A percentile compares a stretch with the other conserved stretches of the same genome.
Evolutionary conservation across 2,329 filamentous ascomycete species (phyloP).

Genomic region (Diaporthe destruens): DNA sequence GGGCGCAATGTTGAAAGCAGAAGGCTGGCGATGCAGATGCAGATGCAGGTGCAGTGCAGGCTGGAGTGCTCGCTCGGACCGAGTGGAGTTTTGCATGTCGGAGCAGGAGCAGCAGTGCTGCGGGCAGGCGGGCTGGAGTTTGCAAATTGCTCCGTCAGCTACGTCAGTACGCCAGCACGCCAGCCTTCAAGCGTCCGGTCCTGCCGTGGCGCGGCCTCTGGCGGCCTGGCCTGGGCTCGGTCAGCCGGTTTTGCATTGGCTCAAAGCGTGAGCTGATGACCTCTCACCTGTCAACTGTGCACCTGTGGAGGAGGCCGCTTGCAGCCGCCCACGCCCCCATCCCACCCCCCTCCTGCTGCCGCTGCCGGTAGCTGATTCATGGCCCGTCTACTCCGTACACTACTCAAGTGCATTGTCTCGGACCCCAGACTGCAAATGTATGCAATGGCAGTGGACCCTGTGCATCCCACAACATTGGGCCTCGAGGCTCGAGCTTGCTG

Average conservation of each 20-base stretch:
- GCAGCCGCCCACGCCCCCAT: background rate
- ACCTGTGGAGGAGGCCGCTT: background rate
- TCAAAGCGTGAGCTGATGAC: no score
- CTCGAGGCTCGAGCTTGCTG: background rate
- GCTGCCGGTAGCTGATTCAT: constrained; percentile 30
- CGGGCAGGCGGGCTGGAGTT: constrained; percentile 34
- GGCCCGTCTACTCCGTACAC: background rate
- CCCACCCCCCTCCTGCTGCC: background rate
- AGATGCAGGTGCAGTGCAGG: no score
- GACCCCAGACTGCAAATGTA: no score
- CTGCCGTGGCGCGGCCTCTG: constrained; percentile 25
- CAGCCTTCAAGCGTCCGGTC: constrained; percentile 16
- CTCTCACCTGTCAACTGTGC: no score
- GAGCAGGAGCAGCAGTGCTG: background rate
- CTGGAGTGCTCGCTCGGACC: constrained; percentile 5
- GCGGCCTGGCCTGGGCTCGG: constrained; percentile 1
- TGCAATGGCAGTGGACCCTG: constrained; percentile 21
- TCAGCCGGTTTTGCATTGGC: no score
- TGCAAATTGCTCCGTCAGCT: constrained; percentile 36
- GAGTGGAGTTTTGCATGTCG: constrained; percentile 29
- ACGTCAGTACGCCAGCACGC: constrained; percentile 34
- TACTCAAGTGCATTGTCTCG: background rate
- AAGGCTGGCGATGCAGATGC: constrained; percentile 23
- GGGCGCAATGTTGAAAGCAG: constrained; percentile 23
- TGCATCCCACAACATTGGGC: background rate